A percentile compares a stretch with the other conserved stretches of the same genome.
phyloP scores from a whole-genome alignment of 2,329 filamentous ascomycete genomes.

The Fusarium secorum region DNA sequence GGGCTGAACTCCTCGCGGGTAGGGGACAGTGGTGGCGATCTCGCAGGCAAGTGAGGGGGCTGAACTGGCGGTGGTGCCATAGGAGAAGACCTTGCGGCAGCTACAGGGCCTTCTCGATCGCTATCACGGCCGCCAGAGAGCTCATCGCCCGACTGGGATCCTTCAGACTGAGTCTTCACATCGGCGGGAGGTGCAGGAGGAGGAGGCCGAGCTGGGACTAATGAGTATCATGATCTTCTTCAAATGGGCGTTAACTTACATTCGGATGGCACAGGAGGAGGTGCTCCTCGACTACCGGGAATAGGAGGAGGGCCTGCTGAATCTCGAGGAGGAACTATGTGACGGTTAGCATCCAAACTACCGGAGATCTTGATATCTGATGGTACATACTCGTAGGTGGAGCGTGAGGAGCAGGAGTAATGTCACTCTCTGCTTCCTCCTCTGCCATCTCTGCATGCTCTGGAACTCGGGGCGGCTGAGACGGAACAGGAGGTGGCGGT shows the following conservation, averaged over 20 bases:
- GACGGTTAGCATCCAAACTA: slow-evolving; percentile 38
- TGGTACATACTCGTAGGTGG: slow-evolving; percentile 36
- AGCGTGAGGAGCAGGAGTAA: slow-evolving; percentile 46
- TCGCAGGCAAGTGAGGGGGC: slow-evolving; percentile 38
- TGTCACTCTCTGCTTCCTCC: slow-evolving; percentile 48
- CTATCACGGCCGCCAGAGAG: slow-evolving; percentile 64
- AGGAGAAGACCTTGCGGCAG: slow-evolving; percentile 49
- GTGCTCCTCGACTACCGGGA: slow-evolving; percentile 60
- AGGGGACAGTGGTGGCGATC: slow-evolving; percentile 46
- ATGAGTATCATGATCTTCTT: slow-evolving; percentile 40
- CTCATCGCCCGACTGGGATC: slow-evolving; percentile 91
- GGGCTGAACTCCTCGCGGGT: slow-evolving; percentile 50
- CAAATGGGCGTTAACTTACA: slow-evolving; percentile 57
- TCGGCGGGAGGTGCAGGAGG: slow-evolving; percentile 62
- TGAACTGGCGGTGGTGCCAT: slow-evolving; percentile 52
- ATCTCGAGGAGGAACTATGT: slow-evolving; percentile 47
- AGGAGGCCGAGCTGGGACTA: slow-evolving; percentile 65
- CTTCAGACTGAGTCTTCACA: slow-evolving; percentile 72
- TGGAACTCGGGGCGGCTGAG: slow-evolving; percentile 27
- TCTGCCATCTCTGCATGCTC: slow-evolving; percentile 38
- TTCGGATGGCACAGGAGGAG: slow-evolving; percentile 66
- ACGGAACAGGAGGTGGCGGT: slow-evolving; percentile 44
- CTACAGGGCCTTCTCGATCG: slow-evolving; percentile 42
- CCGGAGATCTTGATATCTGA: background rate
- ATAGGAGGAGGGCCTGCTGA: slow-evolving; percentile 52